Evolutionary conservation across 129 eudicot species (phyloP), one percentile per base, ranked within the genome.

Genomic region (Tagetes erecta): DNA sequence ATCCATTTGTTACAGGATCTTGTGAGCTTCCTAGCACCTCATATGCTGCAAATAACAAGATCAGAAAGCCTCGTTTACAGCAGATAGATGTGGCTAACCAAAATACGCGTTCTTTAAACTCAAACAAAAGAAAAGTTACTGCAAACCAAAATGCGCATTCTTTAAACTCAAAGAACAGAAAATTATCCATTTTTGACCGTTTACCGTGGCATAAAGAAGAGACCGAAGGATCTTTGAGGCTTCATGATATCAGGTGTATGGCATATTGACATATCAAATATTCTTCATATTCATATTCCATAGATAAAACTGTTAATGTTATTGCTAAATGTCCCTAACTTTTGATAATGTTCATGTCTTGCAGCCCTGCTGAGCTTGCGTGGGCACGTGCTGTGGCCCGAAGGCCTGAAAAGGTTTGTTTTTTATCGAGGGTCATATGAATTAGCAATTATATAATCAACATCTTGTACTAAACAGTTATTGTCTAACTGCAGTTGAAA

Each of bases 141-240:
- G 27, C 27, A 20, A 20, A 20, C 27, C 80, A 84, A 76, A 76
- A 70, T 47, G 66, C 60, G 76, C 80, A 65, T 35, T 71, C 41
- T 71, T 60, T 68, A 68, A 80, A 72, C 39, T 75, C 87, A 56
- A 89, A 76, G 80, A 89, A 89, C 81, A 88, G 92, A 37, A 89
- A 86, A 75, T 10, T n/a, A 59, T 57, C 77, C 53, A 70, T 78
- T 31, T 65, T 70, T 70, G 80, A 80, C 65, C 39, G 73, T 76
- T 41, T 78, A 60, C 86, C 92, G 38, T 86, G 89, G 90, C 73
- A 87, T 80, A 73, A 78, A 83, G 92, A 76, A 87, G 85, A 79
- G 71, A 60, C 83, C 52, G 75, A 72, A 60, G 83, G 74, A 63
- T 67, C 46, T 40, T 63, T 47, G 70, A 68, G 81, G 78, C 55